Conservation (phyloP, 495 filamentous ascomycete genomes). For the Aspergillus sparsus region DNA sequence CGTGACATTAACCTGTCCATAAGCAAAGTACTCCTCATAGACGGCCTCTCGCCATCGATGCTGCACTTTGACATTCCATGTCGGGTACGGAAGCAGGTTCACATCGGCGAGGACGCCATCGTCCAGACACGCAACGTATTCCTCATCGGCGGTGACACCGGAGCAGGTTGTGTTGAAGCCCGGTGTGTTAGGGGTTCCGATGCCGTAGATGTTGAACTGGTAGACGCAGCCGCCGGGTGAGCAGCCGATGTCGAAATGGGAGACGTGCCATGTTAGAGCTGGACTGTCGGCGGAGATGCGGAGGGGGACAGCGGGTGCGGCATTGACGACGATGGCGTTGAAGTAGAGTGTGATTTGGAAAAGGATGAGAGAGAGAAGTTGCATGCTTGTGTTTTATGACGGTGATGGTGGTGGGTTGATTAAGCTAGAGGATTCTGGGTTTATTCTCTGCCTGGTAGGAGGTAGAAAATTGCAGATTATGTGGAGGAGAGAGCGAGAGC, state of each 20-base stretch:
- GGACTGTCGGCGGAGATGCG: slow-evolving; percentile 25
- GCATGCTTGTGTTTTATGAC: slow-evolving; percentile 32
- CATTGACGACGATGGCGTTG: slow-evolving; percentile 27
- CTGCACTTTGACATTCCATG: slow-evolving; percentile 39
- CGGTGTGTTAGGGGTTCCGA: slow-evolving; percentile 34
- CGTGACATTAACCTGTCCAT: slow-evolving; percentile 26
- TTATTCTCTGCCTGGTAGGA: too few species aligned
- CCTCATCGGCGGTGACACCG: slow-evolving; percentile 30
- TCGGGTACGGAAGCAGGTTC: slow-evolving; percentile 24
- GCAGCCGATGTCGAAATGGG: slow-evolving; percentile 37
- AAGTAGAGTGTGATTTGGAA: slow-evolving; percentile 35
- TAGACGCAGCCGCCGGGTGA: slow-evolving; percentile 41
- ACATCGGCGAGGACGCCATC: slow-evolving; percentile 32
- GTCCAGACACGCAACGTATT: slow-evolving; percentile 31
- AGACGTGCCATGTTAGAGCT: slow-evolving; percentile 35
- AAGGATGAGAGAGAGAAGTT: slow-evolving; percentile 35
- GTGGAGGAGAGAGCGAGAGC: too few species aligned
- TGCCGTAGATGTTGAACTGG: slow-evolving; percentile 38
- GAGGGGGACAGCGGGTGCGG: slow-evolving; percentile 10
- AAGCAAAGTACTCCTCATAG: slow-evolving; percentile 25
- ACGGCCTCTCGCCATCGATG: slow-evolving; percentile 35
- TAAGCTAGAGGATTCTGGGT: background rate
- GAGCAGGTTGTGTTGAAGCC: slow-evolving; percentile 45
- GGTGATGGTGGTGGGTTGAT: background rate
- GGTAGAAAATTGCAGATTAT: too few species aligned